Evolutionary conservation across 805 yeast genomes (phyloP).

Genomic region (Tetrapisispora namnaoensis): DNA sequence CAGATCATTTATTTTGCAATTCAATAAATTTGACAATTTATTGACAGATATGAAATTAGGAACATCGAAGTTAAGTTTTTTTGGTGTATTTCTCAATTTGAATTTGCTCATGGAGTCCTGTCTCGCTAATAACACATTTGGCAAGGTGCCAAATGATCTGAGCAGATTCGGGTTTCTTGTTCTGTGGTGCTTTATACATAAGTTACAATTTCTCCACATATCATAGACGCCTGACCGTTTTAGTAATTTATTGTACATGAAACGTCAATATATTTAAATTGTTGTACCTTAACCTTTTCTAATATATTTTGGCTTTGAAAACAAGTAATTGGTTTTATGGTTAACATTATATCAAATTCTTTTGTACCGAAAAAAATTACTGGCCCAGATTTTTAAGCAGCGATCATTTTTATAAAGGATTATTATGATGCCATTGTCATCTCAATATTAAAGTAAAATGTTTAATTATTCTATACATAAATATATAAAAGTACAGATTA

Average conservation of each 20-base stretch:
- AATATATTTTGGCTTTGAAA: too few relatives aligned
- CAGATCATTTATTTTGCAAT: conserved; percentile 53
- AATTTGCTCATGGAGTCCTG: background rate
- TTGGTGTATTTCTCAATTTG: conserved; percentile 1
- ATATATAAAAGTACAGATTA: background rate
- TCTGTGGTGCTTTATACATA: background rate
- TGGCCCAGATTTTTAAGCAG: too few relatives aligned
- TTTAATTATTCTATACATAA: too few relatives aligned
- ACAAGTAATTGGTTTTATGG: background rate
- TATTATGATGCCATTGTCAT: background rate
- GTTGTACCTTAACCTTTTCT: too few relatives aligned
- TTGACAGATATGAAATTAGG: conserved; percentile 76
- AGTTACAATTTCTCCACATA: conserved; percentile 1
- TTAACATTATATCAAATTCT: background rate
- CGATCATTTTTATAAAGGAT: too few relatives aligned
- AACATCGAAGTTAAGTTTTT: conserved; percentile 29
- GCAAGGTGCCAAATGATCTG: background rate
- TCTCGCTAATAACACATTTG: background rate
- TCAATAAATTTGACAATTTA: conserved; percentile 63
- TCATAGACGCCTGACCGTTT: background rate
- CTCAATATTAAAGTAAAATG: background rate
- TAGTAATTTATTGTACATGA: background rate
- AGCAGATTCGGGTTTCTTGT: background rate
- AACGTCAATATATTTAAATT: background rate
- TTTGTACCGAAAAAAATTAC: background rate